These are phyloP conservation scores for Monosporozyma unispora DNA, from an alignment of 805 yeast genomes.

Conservation along the genomic window DNA sequence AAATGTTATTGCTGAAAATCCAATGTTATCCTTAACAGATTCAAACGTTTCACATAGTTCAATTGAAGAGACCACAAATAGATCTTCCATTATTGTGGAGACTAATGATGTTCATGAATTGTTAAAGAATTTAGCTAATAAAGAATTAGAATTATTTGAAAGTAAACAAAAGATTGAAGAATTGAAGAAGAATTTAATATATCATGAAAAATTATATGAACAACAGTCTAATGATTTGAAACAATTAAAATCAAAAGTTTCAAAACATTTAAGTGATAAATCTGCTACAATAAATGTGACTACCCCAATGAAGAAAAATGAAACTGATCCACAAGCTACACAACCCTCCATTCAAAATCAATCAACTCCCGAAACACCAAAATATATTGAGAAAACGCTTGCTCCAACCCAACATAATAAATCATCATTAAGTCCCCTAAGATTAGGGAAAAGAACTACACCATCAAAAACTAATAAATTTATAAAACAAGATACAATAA, in stretches of 20 bases:
- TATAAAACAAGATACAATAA: background rate
- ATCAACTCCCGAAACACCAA: background rate
- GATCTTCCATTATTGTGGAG: background rate
- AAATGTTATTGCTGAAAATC: background rate
- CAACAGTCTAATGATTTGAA: slow-evolving; percentile 29
- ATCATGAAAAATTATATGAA: slow-evolving; percentile 45
- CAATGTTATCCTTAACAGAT: background rate
- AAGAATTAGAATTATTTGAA: slow-evolving; percentile 61
- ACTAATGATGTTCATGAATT: slow-evolving; percentile 41
- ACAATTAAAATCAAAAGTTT: slow-evolving; percentile 29
- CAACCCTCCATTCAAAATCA: background rate
- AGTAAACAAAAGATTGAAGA: slow-evolving; percentile 46
- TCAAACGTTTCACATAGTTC: background rate
- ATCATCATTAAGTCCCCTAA: background rate
- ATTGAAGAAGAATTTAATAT: slow-evolving; percentile 37
- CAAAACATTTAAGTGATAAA: slow-evolving; percentile 11
- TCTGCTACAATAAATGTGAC: background rate
- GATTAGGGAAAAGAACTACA: background rate
- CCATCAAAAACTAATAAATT: background rate
- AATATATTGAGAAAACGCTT: background rate
- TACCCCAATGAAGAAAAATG: background rate
- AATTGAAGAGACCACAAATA: background rate
- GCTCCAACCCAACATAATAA: no score
- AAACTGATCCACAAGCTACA: background rate
- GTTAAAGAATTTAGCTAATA: slow-evolving; percentile 52